These are phyloP conservation scores for Pleurotus salmoneostramineus DNA, from an alignment of 768 basidiomycete genomes.

Conservation along the genomic window DNA sequence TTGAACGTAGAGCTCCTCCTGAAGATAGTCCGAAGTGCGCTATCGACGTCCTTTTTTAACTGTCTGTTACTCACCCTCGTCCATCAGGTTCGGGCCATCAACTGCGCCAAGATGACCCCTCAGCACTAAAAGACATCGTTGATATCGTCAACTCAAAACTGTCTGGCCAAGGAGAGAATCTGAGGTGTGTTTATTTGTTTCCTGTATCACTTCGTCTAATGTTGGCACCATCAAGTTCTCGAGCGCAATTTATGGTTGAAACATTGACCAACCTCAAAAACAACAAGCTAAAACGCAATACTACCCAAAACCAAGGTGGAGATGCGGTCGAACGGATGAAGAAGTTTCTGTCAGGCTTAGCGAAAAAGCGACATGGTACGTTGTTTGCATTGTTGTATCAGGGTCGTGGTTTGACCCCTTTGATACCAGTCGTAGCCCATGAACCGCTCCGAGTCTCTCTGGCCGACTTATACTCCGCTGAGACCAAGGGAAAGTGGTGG, in stretches of 20 bases:
- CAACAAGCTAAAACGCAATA: slow-evolving; percentile 71
- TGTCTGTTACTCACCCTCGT: slow-evolving; percentile 5
- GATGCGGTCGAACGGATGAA: slow-evolving; percentile 85
- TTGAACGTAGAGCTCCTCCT: slow-evolving; percentile 83
- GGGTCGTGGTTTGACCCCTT: background rate
- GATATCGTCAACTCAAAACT: slow-evolving; percentile 74
- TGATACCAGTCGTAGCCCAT: slow-evolving; percentile 61
- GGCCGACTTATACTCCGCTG: slow-evolving; percentile 78
- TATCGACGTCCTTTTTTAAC: background rate
- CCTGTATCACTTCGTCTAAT: background rate
- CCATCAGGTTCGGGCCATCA: slow-evolving; percentile 84
- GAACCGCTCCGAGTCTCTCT: slow-evolving; percentile 87
- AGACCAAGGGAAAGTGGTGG: slow-evolving; percentile 97
- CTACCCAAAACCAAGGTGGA: slow-evolving; percentile 62
- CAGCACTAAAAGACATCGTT: slow-evolving; percentile 88
- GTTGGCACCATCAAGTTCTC: slow-evolving; percentile 51
- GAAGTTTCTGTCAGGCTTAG: slow-evolving; percentile 74
- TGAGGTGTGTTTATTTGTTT: slow-evolving; percentile 42
- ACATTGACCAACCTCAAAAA: slow-evolving; percentile 90
- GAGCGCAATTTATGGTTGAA: slow-evolving; percentile 94
- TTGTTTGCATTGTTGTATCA: background rate
- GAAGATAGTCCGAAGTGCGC: slow-evolving; percentile 76
- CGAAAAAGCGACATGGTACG: slow-evolving; percentile 74
- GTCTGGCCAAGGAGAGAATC: slow-evolving; percentile 38
- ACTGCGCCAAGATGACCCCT: slow-evolving; percentile 88